Percentiles rank a stretch among this genome's conserved stretches.
Conservation (phyloP, 2,329 filamentous ascomycete species). For the Thielaviopsis punctulata region DNA sequence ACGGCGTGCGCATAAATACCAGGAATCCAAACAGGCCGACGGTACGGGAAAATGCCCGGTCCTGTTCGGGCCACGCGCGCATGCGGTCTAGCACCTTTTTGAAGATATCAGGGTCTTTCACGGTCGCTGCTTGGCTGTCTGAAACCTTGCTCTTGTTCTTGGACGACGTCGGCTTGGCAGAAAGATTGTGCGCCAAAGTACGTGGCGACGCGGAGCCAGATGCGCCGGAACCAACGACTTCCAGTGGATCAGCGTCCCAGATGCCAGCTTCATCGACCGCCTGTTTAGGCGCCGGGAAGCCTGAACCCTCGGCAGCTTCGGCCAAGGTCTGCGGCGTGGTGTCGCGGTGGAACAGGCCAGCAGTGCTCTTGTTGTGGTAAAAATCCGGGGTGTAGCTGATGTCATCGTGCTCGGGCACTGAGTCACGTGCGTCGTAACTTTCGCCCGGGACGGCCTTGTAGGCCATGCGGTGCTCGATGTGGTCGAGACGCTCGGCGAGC, state of each 20-base stretch:
- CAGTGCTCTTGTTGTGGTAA: neutral
- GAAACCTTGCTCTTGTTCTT: neutral
- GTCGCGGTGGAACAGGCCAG: neutral
- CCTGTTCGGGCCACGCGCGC: slow-evolving; percentile 7
- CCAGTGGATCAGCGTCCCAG: slow-evolving; percentile 9
- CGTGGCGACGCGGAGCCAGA: neutral
- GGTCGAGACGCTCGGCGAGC: neutral
- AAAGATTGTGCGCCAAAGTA: neutral
- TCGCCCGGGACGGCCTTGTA: neutral
- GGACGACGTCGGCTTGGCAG: neutral
- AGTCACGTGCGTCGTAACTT: slow-evolving; percentile 1
- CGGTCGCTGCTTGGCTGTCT: neutral
- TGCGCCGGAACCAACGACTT: slow-evolving; percentile 2
- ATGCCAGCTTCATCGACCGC: slow-evolving; percentile 4
- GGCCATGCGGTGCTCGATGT: slow-evolving; percentile 4
- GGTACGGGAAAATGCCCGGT: slow-evolving; percentile 9
- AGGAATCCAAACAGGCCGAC: slow-evolving; percentile 10
- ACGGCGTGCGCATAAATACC: slow-evolving; percentile 5
- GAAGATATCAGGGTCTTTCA: neutral
- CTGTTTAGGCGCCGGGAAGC: neutral
- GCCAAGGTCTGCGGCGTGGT: neutral
- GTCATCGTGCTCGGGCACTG: neutral
- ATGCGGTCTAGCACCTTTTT: slow-evolving; percentile 2
- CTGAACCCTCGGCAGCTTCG: neutral
- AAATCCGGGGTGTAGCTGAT: neutral